These are phyloP conservation scores for Diplodia corticola DNA, from an alignment of 2,329 filamentous ascomycete genomes.

Conservation along the genomic window DNA sequence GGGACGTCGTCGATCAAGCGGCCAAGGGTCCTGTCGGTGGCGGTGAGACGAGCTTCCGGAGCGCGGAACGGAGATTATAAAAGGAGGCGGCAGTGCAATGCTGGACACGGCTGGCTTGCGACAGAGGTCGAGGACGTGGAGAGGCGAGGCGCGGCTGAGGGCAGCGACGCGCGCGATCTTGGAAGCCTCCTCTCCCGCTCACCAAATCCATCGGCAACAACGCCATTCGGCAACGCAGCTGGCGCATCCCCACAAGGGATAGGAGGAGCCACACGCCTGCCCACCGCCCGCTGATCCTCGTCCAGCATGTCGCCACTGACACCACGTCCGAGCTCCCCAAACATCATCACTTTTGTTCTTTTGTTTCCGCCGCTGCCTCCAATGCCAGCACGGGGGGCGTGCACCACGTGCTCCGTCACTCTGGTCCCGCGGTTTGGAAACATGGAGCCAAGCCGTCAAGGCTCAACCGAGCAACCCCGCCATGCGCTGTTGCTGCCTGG, in stretches of 20 bases:
- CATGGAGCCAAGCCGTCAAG: background rate
- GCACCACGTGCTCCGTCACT: background rate
- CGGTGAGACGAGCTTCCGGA: constrained; percentile 14
- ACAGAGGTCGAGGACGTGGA: background rate
- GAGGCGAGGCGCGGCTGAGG: background rate
- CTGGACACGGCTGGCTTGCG: constrained; percentile 4
- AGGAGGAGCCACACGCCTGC: constrained; percentile 1
- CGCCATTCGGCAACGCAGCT: constrained; percentile 7
- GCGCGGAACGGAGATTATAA: constrained; percentile 11
- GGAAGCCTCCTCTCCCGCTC: background rate
- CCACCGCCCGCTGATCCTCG: constrained; percentile 9
- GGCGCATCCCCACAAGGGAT: constrained; percentile 5
- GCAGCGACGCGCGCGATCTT: background rate
- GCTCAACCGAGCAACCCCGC: background rate
- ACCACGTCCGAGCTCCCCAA: background rate
- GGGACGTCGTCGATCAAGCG: constrained; percentile 22
- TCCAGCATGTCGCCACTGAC: background rate
- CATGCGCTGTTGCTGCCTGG: background rate
- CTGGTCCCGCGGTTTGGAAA: background rate
- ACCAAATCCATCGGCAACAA: background rate
- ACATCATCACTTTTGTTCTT: background rate
- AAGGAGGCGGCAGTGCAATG: constrained; percentile 20
- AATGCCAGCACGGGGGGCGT: background rate
- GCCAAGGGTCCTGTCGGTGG: constrained; percentile 21
- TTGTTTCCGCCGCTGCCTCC: background rate